Percentiles rank a stretch among this genome's conserved stretches.
phyloP scores from a whole-genome alignment of 140 eudicot genomes.

The Flaveria floridana region DNA sequence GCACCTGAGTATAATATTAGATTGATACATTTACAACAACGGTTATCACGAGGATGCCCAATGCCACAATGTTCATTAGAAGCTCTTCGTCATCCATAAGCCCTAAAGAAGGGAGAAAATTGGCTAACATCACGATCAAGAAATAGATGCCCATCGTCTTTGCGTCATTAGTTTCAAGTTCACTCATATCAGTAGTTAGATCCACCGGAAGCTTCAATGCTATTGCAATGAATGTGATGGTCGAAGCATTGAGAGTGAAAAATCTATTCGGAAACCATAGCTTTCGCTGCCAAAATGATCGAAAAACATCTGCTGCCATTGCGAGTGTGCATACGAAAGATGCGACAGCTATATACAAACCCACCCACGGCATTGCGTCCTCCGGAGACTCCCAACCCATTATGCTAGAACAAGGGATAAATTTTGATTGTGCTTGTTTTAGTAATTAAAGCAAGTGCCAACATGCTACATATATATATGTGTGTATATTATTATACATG shows the following conservation, averaged over 20 bases:
- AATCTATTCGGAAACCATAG: constrained; percentile 47
- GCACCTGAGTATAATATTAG: not conserved
- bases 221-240: not conserved
- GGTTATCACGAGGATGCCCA: constrained; percentile 16
- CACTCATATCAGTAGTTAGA: not conserved
- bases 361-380: constrained; percentile 45
- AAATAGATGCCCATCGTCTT: not conserved
- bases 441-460: not conserved
- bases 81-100: not conserved
- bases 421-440: not conserved
- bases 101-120: constrained; percentile 27
- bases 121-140: constrained; percentile 24
- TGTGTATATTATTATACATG: no score
- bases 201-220: not conserved
- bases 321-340: constrained; percentile 43
- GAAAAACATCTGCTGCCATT: constrained; percentile 35
- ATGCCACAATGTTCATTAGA: not conserved
- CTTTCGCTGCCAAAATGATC: constrained; percentile 32
- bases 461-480: no score
- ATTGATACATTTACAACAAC: constrained; percentile 22
- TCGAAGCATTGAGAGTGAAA: constrained; percentile 22
- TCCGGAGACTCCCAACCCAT: not conserved
- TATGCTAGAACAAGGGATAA: not conserved
- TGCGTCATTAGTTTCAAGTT: not conserved
- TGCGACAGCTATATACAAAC: constrained; percentile 38